Evolutionary conservation across 1,284 basidiomycete species (phyloP), one percentile per base, ranked within the genome.

Genomic region (Puccinia novopanici): DNA sequence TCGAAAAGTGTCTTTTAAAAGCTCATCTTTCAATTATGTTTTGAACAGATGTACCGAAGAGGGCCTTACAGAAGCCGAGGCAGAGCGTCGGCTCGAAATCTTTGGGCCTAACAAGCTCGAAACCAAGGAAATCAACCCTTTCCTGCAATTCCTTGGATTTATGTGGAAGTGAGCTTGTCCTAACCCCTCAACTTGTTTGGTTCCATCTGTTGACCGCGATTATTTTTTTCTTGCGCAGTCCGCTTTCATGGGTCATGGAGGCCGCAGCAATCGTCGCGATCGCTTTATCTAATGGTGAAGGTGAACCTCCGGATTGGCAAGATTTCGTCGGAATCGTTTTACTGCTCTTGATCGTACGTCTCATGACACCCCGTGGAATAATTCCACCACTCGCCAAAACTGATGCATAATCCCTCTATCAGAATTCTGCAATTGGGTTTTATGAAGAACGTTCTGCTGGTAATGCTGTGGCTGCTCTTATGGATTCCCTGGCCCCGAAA

Each of bases 181-280:
- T 27, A 1, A 12, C 27, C 8, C 10, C 27, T 19, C 52, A 22
- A 54, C 22, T n/a, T n/a, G 52, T n/a, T 17, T 22, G 96, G 96
- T 94, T 96, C 94, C 94, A 97, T 97, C 88, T 67, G 17, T 30
- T 34, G 13, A 12, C 61, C 22, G 55, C 6, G 50, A n/a, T n/a
- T 24, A 42, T 34, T 34, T 34, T 34, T 34, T 9, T 27, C 22
- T 55, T 1, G 3, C 1, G 0, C 27, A 80, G 68, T 50, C 95
- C 95, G 73, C 89, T 98, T 30, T 97, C 94, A 52, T 98, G 95
- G 95, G 96, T 98, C 88, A 99, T 98, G 95, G 95, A 99, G 87
- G 94, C 92, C 84, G 95, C 95, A 76, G 95, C 95, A 71, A 89
- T 98, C 72, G 95, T 98, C 86, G 94, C 96, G 82, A 98, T 98